Evolutionary conservation across 73 alveolate species (phyloP), one percentile per base, ranked within the genome.

Genomic region (Blepharisma stoltei): DNA sequence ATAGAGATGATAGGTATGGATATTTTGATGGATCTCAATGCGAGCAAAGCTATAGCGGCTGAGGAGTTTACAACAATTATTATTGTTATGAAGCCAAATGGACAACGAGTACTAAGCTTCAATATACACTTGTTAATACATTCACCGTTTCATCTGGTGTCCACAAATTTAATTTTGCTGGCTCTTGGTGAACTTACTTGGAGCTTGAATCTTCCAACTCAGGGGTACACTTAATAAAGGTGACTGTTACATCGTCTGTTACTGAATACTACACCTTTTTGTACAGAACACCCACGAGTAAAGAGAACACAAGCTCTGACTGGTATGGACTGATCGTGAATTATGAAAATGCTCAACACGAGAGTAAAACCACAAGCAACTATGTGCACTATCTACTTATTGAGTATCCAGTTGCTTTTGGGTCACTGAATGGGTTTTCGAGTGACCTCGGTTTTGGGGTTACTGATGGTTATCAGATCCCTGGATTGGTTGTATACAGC

Each of bases 151-250:
- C 48, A 14, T 60, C 73, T 1, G 73, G 73, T 18, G 73, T 60
- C 18, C 73, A 60, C 23, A 0, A n/a, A 18, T 18, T 60, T 60
- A 38, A 60, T 14, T 60, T 60, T 38, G 37, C 73, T 14, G 73
- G 73, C 0, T 60, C 14, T 25, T 1, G 3, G 0, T 1, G 0
- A 1, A 18, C 2, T 2, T 1, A 25, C 49, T 2, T 60, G 5
- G 6, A 14, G 6, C 14, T 60, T 14, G 37, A 14, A 0, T 20
- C 73, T 18, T 52, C 23, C 2, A 52, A 52, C 4, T 20, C 38
- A 60, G 73, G 73, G 14, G 14, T 60, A 4, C 73, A 60, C 5
- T 9, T 60, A 60, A 14, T 60, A 60, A 25, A 60, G 23, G 18
- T 60, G 49, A 14, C 18, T 0, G 2, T 60, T 38, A 60, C 46